Base-by-base conservation (phyloP, 345 rosid species). In the Linum tenue region DNA sequence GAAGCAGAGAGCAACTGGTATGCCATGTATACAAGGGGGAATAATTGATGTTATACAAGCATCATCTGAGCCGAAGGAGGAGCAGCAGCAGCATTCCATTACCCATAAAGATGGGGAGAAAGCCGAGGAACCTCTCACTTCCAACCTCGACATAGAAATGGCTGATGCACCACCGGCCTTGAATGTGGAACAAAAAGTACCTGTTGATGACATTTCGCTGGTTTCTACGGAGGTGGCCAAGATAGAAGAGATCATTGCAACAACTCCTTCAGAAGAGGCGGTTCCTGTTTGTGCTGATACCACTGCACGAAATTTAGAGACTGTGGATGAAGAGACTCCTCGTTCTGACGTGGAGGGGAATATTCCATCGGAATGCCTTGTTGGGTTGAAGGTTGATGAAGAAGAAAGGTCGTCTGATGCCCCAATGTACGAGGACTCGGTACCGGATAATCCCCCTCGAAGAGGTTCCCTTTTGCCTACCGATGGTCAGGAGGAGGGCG, bases 1-100 rank as follows among this genome's bases (percentile, higher is more conserved):
- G 84, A 88, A 80, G 76, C 88, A 86, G 70, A 78, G 83, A 71
- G 71, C 77, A 55, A 73, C 76, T 59, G 80, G 84, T 60, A 64
- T 79, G 56, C 72, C 73, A 40, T 62, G 64, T 63, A 35, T 68
- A 53, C 69, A 67, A 51, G 64, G 70, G 39, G 67, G 76, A 14
- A 69, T 39, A 43, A 53, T 70, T 57, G 80, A 78, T 69, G 59
- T 67, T 31, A 61, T 76, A 69, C 67, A 48, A 15, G 14, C 78
- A 55, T 55, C 73, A 9, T 59, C 82, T 39, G 68, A 67, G 44
- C 65, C 64, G 67, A 76, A 74, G 64, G 77, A 75, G 44, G 62
- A 66, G 62, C 31, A 22, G 31, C 31, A 22, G 31, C 31, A 22
- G 31, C 31, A 22, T 22, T 22, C 31, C 31, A 71, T 22, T 22